phyloP scores from a whole-genome alignment of 306 rosid genomes.

The Casuarina glauca region DNA sequence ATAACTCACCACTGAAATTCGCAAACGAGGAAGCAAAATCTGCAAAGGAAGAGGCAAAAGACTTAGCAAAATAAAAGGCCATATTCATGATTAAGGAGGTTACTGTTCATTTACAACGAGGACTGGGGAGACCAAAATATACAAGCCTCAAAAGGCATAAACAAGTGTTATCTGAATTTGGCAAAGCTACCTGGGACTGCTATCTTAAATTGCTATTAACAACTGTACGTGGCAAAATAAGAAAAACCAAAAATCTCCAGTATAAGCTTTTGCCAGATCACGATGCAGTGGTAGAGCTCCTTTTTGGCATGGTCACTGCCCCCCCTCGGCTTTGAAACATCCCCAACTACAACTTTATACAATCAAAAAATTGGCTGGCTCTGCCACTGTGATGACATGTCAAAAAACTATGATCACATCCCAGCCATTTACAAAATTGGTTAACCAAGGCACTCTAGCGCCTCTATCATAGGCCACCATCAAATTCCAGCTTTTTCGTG shows the following conservation, averaged over 20 bases:
- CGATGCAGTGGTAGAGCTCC: too few species aligned
- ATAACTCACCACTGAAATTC: neutral
- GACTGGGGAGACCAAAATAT: conserved; percentile 39
- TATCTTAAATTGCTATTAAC: conserved; percentile 4
- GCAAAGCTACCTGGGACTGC: conserved; percentile 1
- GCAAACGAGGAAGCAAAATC: neutral
- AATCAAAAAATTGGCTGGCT: neutral
- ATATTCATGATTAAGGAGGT: conserved; percentile 20
- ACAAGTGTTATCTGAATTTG: neutral
- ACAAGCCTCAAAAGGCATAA: conserved; percentile 29
- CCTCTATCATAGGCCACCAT: conserved; percentile 28
- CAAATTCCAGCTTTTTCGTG: conserved; percentile 27
- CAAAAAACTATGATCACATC: conserved; percentile 4
- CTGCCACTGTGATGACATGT: neutral
- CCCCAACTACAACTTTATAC: neutral
- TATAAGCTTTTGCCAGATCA: neutral
- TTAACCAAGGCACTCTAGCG: conserved; percentile 15
- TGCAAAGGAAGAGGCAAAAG: neutral
- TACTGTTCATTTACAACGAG: conserved; percentile 35
- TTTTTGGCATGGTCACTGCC: neutral
- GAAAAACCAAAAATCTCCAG: neutral
- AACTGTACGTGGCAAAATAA: conserved; percentile 5
- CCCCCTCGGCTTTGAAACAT: neutral
- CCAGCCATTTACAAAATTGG: conserved; percentile 9
- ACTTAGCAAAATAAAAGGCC: neutral